Evolutionary conservation across 805 yeast species (phyloP).

Genomic region (Millerago galiae): DNA sequence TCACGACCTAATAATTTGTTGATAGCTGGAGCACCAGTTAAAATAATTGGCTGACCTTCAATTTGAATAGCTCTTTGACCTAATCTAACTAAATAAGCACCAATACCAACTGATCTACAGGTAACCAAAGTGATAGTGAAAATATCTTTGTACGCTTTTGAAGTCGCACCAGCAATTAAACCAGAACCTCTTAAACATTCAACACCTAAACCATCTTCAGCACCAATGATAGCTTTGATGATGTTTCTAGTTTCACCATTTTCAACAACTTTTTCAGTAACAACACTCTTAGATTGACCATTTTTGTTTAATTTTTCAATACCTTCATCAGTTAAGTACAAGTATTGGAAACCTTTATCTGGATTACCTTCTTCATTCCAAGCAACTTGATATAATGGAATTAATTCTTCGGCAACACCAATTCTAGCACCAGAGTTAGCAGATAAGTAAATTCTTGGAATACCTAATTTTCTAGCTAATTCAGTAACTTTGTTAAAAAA

Average conservation of each 20-base stretch:
- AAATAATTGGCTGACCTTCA: slow-evolving; percentile 96
- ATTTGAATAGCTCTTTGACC: slow-evolving; percentile 99
- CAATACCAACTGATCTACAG: slow-evolving; percentile 99
- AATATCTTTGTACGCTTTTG: slow-evolving; percentile 95
- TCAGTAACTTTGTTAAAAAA: slow-evolving; percentile 92
- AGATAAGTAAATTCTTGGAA: slow-evolving; percentile 91
- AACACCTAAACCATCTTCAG: slow-evolving; percentile 96
- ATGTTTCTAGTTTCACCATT: slow-evolving; percentile 77
- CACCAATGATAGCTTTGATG: slow-evolving; percentile 83
- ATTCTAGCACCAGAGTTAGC: slow-evolving; percentile 99
- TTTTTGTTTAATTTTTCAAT: slow-evolving; percentile 46
- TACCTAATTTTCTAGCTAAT: slow-evolving; percentile 81
- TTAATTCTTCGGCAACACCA: slow-evolving; percentile 94
- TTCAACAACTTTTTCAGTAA: slow-evolving; percentile 76
- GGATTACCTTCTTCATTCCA: slow-evolving; percentile 81
- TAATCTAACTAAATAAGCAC: slow-evolving; percentile 95
- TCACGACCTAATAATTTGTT: slow-evolving; percentile 95
- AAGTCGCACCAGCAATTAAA: slow-evolving; percentile 97
- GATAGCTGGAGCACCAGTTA: slow-evolving; percentile 99
- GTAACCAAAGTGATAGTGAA: slow-evolving; percentile 97
- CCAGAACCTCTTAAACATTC: slow-evolving; percentile 98
- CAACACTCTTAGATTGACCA: slow-evolving; percentile 56
- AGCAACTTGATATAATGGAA: slow-evolving; percentile 83
- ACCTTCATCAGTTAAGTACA: slow-evolving; percentile 73
- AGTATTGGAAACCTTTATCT: slow-evolving; percentile 82